Conservation (phyloP, 2,329 filamentous ascomycete genomes). For the Cladosporium sp. region DNA sequence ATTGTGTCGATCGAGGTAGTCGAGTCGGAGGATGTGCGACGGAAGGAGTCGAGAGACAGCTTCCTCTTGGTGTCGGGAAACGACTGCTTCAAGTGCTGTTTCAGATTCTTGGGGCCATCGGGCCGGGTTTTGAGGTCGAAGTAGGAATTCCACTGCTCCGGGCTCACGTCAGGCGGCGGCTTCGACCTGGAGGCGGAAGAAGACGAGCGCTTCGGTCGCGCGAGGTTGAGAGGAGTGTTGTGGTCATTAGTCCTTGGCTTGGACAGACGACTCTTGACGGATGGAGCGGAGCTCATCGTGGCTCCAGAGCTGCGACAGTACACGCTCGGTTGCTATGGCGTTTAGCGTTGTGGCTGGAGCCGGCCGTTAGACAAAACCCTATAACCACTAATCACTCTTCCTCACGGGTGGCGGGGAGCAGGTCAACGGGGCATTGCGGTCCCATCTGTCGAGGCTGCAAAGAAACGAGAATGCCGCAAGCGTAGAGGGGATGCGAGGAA, state of each 20-base stretch:
- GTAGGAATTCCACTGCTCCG: conserved; percentile 13
- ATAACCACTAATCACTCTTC: background rate
- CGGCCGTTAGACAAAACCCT: background rate
- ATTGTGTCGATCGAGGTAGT: conserved; percentile 4
- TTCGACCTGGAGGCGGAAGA: conserved; percentile 8
- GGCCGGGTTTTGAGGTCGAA: conserved; percentile 15
- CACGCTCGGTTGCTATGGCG: conserved; percentile 11
- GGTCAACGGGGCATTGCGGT: background rate
- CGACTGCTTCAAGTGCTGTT: conserved; percentile 17
- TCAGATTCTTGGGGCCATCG: conserved; percentile 16
- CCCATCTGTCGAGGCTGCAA: background rate
- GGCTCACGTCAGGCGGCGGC: conserved; percentile 1
- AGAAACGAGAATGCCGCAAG: background rate
- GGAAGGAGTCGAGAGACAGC: conserved; percentile 8
- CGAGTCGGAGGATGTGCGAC: conserved; percentile 9
- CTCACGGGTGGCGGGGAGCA: background rate
- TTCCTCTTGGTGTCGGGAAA: conserved; percentile 17
- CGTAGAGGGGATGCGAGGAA: background rate
- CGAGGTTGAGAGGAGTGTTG: background rate
- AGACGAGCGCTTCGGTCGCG: background rate
- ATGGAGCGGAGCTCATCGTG: conserved; percentile 4
- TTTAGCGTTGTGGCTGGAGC: conserved; percentile 1
- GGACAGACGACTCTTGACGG: conserved; percentile 7
- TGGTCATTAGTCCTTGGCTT: conserved; percentile 11
- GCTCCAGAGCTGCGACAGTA: conserved; percentile 1